Base-by-base conservation (phyloP, 73 alveolate genomes). In the Paramecium biaurelia region DNA sequence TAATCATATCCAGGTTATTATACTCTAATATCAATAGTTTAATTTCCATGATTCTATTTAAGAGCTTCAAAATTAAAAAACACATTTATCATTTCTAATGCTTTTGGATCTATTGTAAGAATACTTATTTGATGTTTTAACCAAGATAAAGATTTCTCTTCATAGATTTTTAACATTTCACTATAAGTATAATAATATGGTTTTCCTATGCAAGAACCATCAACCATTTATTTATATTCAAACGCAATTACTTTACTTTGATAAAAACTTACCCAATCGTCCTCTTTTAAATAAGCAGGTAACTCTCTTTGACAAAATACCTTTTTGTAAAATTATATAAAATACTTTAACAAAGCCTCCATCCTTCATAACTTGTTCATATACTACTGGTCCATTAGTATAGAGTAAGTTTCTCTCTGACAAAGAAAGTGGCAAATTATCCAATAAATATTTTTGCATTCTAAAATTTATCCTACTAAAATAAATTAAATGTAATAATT, bases 311-410 rank as follows among this genome's bases (percentile, higher is more conserved):
- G 58, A 35, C 59, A 72, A 72, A 12, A 72, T 14, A 72, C 56
- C 86, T 72, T 11, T 3, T 4, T 12, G 8, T 35, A 35, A n/a
- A 47, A 2, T 32, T 12, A 37, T 35, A 72, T 72, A 14, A 14
- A 2, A 28, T 72, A 72, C 86, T 34, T 72, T 72, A 5, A 72
- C 45, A 7, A 72, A 72, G 2, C 86, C 86, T 72, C 86, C 86
- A 38, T 72, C 86, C 15, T 20, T 32, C 45, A 30, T 63, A 26
- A 63, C 45, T 63, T 63, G 20, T 11, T 63, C 84, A 63, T 63
- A 63, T 26, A 63, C 24, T 63, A 26, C 2, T 63, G 26, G 28
- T 5, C 84, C 84, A 26, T 26, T 32, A 32, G 84, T 30, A 12
- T 26, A 26, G 5, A 63, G 49, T 12, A 21, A 41, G 47, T 63